Percentiles rank a stretch among this genome's conserved stretches.
Evolutionary conservation across 2,329 filamentous ascomycete genomes (phyloP).

Genomic region (Pseudocercospora crystallina): DNA sequence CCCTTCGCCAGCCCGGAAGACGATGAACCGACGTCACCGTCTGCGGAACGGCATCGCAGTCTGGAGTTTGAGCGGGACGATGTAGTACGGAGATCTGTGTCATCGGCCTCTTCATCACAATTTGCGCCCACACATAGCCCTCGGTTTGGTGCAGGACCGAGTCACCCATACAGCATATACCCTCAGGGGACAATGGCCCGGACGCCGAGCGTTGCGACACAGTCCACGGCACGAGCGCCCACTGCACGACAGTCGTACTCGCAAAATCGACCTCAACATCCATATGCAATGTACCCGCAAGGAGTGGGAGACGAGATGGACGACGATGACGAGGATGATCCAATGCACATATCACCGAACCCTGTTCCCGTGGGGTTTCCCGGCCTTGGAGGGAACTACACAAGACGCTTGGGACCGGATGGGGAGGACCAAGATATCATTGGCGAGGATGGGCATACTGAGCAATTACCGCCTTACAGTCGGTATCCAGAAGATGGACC

Average conservation of each 20-base stretch:
- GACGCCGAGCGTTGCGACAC: slow-evolving; percentile 68
- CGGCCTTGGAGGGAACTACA: slow-evolving; percentile 63
- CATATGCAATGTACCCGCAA: slow-evolving; percentile 84
- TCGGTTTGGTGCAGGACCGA: slow-evolving; percentile 70
- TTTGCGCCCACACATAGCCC: slow-evolving; percentile 57
- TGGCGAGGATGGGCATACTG: slow-evolving; percentile 82
- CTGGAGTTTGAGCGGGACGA: slow-evolving; percentile 32
- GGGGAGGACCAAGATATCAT: slow-evolving; percentile 88
- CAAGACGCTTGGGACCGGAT: slow-evolving; percentile 70
- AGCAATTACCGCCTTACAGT: slow-evolving; percentile 88
- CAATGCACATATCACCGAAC: slow-evolving; percentile 36
- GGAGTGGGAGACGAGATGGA: slow-evolving; percentile 65
- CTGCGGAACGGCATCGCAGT: slow-evolving; percentile 20
- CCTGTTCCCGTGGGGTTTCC: slow-evolving; percentile 71
- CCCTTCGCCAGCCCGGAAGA: slow-evolving; percentile 39
- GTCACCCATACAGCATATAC: slow-evolving; percentile 83
- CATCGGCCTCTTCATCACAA: slow-evolving; percentile 39
- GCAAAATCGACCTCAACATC: slow-evolving; percentile 66
- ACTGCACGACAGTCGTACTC: slow-evolving; percentile 53
- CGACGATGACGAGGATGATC: slow-evolving; percentile 32
- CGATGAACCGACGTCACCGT: slow-evolving; percentile 16
- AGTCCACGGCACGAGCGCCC: slow-evolving; percentile 62
- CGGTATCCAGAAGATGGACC: slow-evolving; percentile 73
- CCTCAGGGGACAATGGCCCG: slow-evolving; percentile 65
- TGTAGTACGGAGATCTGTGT: slow-evolving; percentile 32